Percentiles rank a stretch among this genome's conserved stretches.
Evolutionary conservation across 106 monocot genomes (phyloP).

Genomic region (Dendrobium officinale): DNA sequence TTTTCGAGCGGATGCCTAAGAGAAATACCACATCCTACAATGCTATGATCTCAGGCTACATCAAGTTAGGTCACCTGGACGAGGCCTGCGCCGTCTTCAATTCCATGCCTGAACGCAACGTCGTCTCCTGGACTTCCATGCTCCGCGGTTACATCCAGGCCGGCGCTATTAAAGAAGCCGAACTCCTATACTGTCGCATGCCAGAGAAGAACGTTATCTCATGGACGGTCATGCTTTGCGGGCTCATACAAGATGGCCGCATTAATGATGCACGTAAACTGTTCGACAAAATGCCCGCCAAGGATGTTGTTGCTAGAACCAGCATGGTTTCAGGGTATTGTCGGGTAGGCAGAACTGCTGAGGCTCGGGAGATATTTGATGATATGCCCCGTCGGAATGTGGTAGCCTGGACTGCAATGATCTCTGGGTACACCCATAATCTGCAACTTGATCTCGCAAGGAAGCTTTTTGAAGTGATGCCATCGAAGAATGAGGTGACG

Average conservation of each 20-base stretch:
- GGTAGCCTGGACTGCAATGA: conserved; percentile 79
- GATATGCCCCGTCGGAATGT: conserved; percentile 64
- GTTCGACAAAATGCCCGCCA: conserved; percentile 62
- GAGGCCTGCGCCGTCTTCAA: conserved; percentile 36
- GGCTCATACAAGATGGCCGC: conserved; percentile 37
- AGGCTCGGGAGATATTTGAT: conserved; percentile 70
- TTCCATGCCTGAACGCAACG: conserved; percentile 43
- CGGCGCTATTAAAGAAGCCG: conserved; percentile 40
- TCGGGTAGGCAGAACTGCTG: conserved; percentile 28
- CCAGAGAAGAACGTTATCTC: conserved; percentile 71
- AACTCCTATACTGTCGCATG: conserved; percentile 42
- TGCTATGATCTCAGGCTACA: conserved; percentile 28
- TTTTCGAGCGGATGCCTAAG: conserved; percentile 34
- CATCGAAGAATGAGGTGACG: conserved; percentile 73
- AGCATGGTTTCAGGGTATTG: conserved; percentile 71
- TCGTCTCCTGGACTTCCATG: conserved; percentile 71
- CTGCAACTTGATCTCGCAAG: conserved; percentile 52
- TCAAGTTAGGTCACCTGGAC: neutral
- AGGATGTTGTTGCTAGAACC: conserved; percentile 64
- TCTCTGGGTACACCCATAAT: conserved; percentile 56
- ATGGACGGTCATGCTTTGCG: conserved; percentile 72
- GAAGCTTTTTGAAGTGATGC: conserved; percentile 92
- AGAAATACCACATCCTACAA: conserved; percentile 35
- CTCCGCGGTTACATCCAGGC: conserved; percentile 43
- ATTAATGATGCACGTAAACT: conserved; percentile 51